Evolutionary conservation across 2,329 filamentous ascomycete species (phyloP).

Genomic region (Diplodia mutila): DNA sequence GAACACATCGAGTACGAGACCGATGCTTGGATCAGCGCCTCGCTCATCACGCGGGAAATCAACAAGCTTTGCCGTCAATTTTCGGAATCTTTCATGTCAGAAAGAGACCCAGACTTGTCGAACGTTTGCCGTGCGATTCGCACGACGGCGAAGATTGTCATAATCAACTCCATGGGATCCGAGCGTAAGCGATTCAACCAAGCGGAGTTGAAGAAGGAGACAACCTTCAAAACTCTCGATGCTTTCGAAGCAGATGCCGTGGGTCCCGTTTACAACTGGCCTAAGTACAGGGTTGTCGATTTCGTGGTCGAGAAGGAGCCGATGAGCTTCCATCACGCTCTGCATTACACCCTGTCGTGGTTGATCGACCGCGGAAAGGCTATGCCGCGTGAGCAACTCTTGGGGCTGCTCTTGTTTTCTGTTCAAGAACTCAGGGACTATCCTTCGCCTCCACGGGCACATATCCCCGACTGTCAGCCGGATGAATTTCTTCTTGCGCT

Average conservation of each 20-base stretch:
- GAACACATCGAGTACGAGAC: slow-evolving; percentile 99
- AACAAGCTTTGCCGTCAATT: slow-evolving; percentile 90
- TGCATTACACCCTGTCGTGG: slow-evolving; percentile 97
- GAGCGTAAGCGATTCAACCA: slow-evolving; percentile 84
- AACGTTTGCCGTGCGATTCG: slow-evolving; percentile 73
- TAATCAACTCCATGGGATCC: slow-evolving; percentile 85
- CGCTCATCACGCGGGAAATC: slow-evolving; percentile 90
- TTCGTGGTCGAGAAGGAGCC: slow-evolving; percentile 87
- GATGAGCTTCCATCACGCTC: slow-evolving; percentile 95
- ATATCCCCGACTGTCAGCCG: slow-evolving; percentile 60
- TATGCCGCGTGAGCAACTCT: slow-evolving; percentile 70
- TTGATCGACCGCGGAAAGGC: slow-evolving; percentile 85
- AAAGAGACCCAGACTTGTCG: slow-evolving; percentile 64
- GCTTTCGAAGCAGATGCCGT: slow-evolving; percentile 77
- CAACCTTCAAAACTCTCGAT: slow-evolving; percentile 76
- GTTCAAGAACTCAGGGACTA: slow-evolving; percentile 69
- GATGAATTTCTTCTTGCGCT: slow-evolving; percentile 84
- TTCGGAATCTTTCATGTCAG: slow-evolving; percentile 79
- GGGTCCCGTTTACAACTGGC: slow-evolving; percentile 34
- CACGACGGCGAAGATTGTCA: slow-evolving; percentile 78
- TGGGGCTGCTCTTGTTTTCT: slow-evolving; percentile 71
- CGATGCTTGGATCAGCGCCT: slow-evolving; percentile 96
- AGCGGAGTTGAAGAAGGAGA: slow-evolving; percentile 84
- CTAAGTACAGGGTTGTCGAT: slow-evolving; percentile 67
- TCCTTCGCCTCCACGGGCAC: slow-evolving; percentile 62